A percentile compares a stretch with the other conserved stretches of the same genome.
phyloP scores from a whole-genome alignment of 176 grass and related monocot genomes.

The Pontederia paniculata region DNA sequence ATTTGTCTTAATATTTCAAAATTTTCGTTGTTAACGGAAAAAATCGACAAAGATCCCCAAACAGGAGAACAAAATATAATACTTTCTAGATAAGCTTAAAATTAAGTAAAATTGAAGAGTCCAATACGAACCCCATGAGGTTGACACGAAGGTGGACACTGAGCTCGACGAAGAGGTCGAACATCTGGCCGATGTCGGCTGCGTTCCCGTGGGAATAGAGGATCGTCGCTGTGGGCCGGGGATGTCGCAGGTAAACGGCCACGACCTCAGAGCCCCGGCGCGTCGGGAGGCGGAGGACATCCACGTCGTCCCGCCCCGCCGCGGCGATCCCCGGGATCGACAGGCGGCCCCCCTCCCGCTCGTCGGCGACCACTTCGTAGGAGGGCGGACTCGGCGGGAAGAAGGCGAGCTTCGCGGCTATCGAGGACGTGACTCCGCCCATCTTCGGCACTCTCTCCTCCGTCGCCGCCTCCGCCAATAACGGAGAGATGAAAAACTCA shows the following conservation, averaged over 20 bases:
- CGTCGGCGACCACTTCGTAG: conserved; percentile 52
- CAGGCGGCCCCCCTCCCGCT: conserved; percentile 23
- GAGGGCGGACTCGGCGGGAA: conserved; percentile 84
- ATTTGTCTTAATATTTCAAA: no score
- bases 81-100: no score
- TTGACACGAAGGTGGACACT: conserved; percentile 84
- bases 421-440: conserved; percentile 89
- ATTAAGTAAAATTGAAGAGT: background rate
- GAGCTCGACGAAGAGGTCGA: conserved; percentile 83
- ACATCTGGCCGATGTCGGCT: conserved; percentile 84
- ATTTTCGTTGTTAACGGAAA: no score
- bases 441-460: conserved; percentile 22
- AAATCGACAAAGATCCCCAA: no score
- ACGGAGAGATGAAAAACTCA: no score
- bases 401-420: conserved; percentile 94
- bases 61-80: no score
- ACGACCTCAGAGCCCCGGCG: conserved; percentile 48
- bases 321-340: conserved; percentile 44
- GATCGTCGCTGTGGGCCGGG: conserved; percentile 48
- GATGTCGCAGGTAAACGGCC: conserved; percentile 64
- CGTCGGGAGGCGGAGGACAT: conserved; percentile 60
- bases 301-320: conserved; percentile 49
- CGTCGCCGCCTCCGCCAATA: no score
- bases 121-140: conserved; percentile 42
- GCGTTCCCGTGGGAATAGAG: conserved; percentile 93